Evolutionary conservation across 768 basidiomycete genomes (phyloP).

Genomic region (Lactifluus subvellereus): DNA sequence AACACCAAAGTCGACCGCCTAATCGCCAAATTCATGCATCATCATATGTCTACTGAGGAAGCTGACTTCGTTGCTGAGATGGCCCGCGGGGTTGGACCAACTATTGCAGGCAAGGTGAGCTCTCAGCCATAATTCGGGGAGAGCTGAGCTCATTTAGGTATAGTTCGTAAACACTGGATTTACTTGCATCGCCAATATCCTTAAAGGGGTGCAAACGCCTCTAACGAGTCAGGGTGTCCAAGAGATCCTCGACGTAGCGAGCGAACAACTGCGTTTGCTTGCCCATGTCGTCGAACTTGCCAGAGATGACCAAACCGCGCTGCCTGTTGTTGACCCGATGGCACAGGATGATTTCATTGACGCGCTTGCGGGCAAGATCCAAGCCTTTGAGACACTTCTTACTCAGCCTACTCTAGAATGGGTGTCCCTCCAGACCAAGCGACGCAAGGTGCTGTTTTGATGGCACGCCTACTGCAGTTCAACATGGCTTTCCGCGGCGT

Average conservation of each 20-base stretch:
- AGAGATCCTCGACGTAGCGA: conserved; percentile 38
- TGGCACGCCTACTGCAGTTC: conserved; percentile 68
- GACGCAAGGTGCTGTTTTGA: conserved; percentile 44
- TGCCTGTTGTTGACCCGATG: conserved; percentile 46
- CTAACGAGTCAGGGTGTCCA: conserved; percentile 27
- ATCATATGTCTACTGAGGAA: conserved; percentile 71
- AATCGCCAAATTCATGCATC: conserved; percentile 60
- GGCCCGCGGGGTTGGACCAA: conserved; percentile 59
- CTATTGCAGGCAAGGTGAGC: conserved; percentile 62
- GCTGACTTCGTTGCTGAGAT: conserved; percentile 83
- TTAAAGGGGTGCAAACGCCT: conserved; percentile 33
- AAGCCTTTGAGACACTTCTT: conserved; percentile 31
- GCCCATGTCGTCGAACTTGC: conserved; percentile 64
- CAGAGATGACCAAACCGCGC: conserved; percentile 39
- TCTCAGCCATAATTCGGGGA: background rate
- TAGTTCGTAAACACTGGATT: conserved; percentile 77
- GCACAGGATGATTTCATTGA: conserved; percentile 55
- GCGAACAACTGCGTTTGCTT: conserved; percentile 63
- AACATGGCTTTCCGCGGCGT: conserved; percentile 55
- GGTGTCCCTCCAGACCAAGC: conserved; percentile 22
- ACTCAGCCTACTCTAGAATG: conserved; percentile 23
- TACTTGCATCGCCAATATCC: conserved; percentile 53
- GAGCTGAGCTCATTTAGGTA: background rate
- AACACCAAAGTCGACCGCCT: conserved; percentile 59
- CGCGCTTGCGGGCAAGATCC: conserved; percentile 44